Base-by-base conservation (phyloP, 1,139 yeast species). In the Hemisphaericaspora xylanilytica region DNA sequence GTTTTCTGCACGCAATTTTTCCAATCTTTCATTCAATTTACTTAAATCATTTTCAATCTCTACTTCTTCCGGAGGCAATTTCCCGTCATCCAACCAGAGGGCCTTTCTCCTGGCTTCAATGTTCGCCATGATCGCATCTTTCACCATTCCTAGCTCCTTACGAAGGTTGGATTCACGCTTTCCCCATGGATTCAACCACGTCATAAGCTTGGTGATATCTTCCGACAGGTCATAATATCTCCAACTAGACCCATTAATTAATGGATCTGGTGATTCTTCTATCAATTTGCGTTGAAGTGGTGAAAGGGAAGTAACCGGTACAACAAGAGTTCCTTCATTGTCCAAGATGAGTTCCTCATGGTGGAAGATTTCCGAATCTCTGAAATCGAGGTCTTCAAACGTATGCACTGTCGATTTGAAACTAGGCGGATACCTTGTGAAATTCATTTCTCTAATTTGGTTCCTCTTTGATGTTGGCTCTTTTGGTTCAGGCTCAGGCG, bases 181-280 rank as follows among this genome's bases (percentile, higher is more conserved):
- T 3, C 97, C 97, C 73, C 81, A 77, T 6, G 79, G 81, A 51
- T 84, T 81, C 39, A 90, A 68, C 88, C 95, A 85, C 10, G 63
- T 55, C 6, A 82, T 47, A 22, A 92, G 59, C n/a, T 56, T 57
- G 2, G 73, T 75, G 26, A 90, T 59, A 39, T 85, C 84, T 9
- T 73, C 77, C 1, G 76, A 72, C 1, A 61, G 64, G 44, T 89
- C 96, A 50, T 75, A 86, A 52, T 59, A 82, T 50, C 88, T 79
- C 92, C 96, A 88, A 33, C 75, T 73, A 7, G 63, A 51, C 5
- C 80, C 73, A 18, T 72, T 63, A 16, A 78, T 50, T 26, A 85
- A 56, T 10, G 80, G 75, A 41, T 67, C 75, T 1, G 81, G 79
- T 4, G 70, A 65, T 53, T 86, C 96, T 54, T 86, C 96, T 26